A percentile compares a stretch with the other conserved stretches of the same genome.
These are phyloP conservation scores for Fusarium pseudocircinatum DNA, from an alignment of 2,329 filamentous ascomycete genomes.

Conservation along the genomic window DNA sequence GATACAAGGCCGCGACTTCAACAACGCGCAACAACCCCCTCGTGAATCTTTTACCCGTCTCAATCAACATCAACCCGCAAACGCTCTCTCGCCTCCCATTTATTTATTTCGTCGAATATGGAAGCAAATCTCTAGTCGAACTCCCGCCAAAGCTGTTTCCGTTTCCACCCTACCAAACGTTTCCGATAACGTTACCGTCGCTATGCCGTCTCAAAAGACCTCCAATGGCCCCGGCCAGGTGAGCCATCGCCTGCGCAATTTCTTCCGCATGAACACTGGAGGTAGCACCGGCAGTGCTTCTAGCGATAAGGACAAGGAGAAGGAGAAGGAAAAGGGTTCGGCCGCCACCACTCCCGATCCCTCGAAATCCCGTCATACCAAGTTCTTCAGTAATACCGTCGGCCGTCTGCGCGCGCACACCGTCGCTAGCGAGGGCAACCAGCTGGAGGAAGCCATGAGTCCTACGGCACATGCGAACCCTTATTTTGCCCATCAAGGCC, in stretches of 20 bases:
- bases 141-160: slow-evolving; percentile 27
- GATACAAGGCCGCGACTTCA: slow-evolving; percentile 12
- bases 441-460: slow-evolving; percentile 86
- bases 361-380: slow-evolving; percentile 79
- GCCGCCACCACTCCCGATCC: slow-evolving; percentile 30
- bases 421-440: slow-evolving; percentile 91
- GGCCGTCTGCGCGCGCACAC: slow-evolving; percentile 89
- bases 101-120: slow-evolving; percentile 48
- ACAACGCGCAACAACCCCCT: slow-evolving; percentile 18
- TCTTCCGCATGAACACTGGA: slow-evolving; percentile 72
- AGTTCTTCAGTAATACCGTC: slow-evolving; percentile 87
- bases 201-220: slow-evolving; percentile 65
- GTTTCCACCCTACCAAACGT: slow-evolving; percentile 15
- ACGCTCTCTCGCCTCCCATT: background rate
- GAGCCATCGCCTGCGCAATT: slow-evolving; percentile 74
- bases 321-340: slow-evolving; percentile 48
- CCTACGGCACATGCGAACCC: slow-evolving; percentile 95
- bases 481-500: slow-evolving; percentile 96
- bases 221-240: slow-evolving; percentile 65
- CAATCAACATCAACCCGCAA: slow-evolving; percentile 19
- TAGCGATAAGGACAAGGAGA: slow-evolving; percentile 52
- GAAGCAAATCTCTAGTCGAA: slow-evolving; percentile 50
- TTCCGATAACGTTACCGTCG: slow-evolving; percentile 21
- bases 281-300: slow-evolving; percentile 51
- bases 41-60: slow-evolving; percentile 25